Evolutionary conservation across 441 rosid species (phyloP).

Genomic region (Syzygium malaccense): DNA sequence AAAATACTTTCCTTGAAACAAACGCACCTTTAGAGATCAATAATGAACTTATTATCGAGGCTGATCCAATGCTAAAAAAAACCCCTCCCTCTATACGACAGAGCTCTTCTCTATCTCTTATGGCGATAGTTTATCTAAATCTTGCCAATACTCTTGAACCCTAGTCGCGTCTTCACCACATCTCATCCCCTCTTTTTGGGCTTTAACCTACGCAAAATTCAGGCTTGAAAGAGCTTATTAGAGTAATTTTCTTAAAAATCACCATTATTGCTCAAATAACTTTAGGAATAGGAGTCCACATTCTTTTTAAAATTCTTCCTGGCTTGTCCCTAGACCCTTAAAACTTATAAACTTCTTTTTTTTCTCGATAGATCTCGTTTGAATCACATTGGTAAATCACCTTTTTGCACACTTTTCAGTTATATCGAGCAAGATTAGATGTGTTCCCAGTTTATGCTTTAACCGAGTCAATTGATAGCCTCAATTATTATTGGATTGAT

Average conservation of each 20-base stretch:
- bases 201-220: neutral
- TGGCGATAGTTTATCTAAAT: neutral
- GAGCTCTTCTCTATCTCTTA: neutral
- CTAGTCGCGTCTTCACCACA: neutral
- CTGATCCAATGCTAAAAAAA: neutral
- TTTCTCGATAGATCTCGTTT: neutral
- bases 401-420: neutral
- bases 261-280: neutral
- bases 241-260: neutral
- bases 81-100: neutral
- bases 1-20: no score
- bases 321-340: neutral
- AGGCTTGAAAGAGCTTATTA: neutral
- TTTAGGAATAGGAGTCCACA: neutral
- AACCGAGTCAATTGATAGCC: neutral
- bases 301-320: neutral
- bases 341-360: neutral
- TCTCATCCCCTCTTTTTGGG: neutral
- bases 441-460: neutral
- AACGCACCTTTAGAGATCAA: no score
- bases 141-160: neutral
- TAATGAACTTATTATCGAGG: no score
- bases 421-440: neutral
- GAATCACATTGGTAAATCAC: neutral
- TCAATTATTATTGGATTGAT: neutral